Evolutionary conservation across 495 filamentous ascomycete genomes (phyloP).

Genomic region (Aspergillus olivimuriae): DNA sequence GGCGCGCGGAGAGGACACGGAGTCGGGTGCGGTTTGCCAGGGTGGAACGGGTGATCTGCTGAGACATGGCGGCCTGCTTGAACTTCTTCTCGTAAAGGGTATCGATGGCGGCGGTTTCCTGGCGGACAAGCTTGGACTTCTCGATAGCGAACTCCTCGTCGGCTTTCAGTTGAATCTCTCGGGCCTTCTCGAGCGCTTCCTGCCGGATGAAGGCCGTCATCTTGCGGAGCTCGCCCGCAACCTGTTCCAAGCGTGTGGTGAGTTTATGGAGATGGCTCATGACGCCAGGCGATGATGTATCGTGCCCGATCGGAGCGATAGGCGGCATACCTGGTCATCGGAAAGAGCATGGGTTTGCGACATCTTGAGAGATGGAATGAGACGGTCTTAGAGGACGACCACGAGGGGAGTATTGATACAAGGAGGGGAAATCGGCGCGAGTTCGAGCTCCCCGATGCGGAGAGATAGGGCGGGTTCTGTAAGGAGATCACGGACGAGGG

Average conservation of each 20-base stretch:
- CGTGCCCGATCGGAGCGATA: neutral
- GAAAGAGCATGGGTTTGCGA: constrained; percentile 88
- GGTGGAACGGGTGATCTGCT: constrained; percentile 93
- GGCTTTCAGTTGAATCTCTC: constrained; percentile 94
- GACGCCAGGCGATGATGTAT: neutral
- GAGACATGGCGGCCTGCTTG: constrained; percentile 92
- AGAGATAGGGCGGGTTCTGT: constrained; percentile 2
- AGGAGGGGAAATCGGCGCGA: constrained; percentile 3
- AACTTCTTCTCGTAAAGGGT: constrained; percentile 90
- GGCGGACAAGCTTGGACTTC: constrained; percentile 94
- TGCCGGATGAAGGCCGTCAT: constrained; percentile 99
- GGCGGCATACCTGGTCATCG: constrained; percentile 77
- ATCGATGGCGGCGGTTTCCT: constrained; percentile 92
- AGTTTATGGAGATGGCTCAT: too few relatives aligned
- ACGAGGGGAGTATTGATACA: constrained; percentile 20
- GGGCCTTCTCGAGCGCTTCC: constrained; percentile 93
- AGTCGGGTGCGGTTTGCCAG: constrained; percentile 92
- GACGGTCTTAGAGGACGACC: constrained; percentile 16
- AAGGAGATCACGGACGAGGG: neutral
- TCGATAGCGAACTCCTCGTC: constrained; percentile 98
- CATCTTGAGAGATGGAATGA: constrained; percentile 54
- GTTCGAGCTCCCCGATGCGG: constrained; percentile 16
- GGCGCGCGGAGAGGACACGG: constrained; percentile 74
- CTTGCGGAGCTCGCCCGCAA: constrained; percentile 93
- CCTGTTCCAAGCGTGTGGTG: constrained; percentile 57